Percentiles rank a stretch among this genome's conserved stretches.
These are phyloP conservation scores for Cyathus striatus DNA, from an alignment of 768 basidiomycete species.

Conservation along the genomic window DNA sequence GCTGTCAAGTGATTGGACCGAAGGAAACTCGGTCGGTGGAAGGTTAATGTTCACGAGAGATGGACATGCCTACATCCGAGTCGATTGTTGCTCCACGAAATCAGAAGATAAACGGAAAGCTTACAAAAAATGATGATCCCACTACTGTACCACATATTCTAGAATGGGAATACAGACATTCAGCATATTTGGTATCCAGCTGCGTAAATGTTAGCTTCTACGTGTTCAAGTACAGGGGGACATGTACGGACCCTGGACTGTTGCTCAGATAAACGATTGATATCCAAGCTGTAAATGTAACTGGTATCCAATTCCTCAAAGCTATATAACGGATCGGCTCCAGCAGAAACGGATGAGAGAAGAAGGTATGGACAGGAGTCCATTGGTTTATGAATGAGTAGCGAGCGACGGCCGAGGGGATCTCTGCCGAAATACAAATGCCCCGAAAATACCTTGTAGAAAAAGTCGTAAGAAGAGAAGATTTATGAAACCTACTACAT, in stretches of 20 bases:
- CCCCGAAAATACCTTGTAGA: constrained; percentile 30
- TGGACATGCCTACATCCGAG: no score
- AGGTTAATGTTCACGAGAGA: no score
- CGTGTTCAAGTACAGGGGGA: no score
- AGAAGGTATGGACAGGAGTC: constrained; percentile 44
- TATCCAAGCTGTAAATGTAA: constrained; percentile 49
- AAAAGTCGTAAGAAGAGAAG: constrained; percentile 2
- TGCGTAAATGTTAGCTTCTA: no score
- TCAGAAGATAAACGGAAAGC: no score
- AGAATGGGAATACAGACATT: no score
- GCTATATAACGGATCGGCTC: constrained; percentile 34
- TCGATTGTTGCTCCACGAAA: no score
- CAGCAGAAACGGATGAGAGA: constrained; percentile 62
- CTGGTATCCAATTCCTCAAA: constrained; percentile 63
- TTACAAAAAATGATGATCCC: no score
- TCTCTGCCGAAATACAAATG: constrained; percentile 74
- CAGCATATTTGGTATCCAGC: no score
- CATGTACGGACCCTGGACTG: neutral
- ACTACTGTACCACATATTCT: no score
- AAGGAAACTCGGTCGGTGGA: no score
- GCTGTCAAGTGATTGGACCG: no score
- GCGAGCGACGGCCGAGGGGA: constrained; percentile 82
- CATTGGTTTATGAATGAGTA: constrained; percentile 64
- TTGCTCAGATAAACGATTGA: constrained; percentile 14
- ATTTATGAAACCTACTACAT: constrained; percentile 12